phyloP scores from a whole-genome alignment of 352 stramenopile genomes.

The Globisporangium recalcitrans region DNA sequence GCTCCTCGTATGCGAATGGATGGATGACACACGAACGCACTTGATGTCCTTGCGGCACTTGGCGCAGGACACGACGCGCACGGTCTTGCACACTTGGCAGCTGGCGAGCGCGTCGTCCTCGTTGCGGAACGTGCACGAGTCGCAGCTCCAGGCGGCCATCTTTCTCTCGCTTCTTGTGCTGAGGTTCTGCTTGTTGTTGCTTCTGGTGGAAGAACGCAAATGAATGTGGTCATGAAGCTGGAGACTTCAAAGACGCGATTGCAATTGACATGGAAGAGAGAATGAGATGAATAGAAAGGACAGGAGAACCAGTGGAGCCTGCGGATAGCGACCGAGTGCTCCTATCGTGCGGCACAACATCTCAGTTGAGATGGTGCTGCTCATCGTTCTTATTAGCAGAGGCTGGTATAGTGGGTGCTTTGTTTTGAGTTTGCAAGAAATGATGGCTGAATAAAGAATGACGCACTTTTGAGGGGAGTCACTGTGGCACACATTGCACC shows the following conservation, averaged over 20 bases:
- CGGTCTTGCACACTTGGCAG: constrained; percentile 38
- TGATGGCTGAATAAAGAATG: no score
- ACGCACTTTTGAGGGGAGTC: no score
- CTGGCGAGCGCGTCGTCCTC: constrained; percentile 25
- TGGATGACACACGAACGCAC: constrained; percentile 12
- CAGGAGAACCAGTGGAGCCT: neutral
- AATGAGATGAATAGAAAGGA: neutral
- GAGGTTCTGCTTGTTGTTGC: neutral
- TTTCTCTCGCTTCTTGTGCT: neutral
- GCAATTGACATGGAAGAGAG: no score
- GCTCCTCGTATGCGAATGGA: neutral
- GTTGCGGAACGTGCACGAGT: constrained; percentile 41
- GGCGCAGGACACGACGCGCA: constrained; percentile 36
- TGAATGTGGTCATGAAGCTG: neutral
- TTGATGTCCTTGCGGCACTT: constrained; percentile 17
- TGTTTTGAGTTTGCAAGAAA: neutral
- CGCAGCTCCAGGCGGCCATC: constrained; percentile 15
- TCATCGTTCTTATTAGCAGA: neutral
- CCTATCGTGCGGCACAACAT: neutral
- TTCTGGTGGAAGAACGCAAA: neutral
- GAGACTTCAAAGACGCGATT: no score
- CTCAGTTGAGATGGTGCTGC: no score
- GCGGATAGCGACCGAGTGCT: no score
- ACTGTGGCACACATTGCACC: neutral
- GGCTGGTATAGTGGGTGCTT: neutral